Conservation (phyloP, 1,139 yeast genomes). For the Debaryomyces udenii region DNA sequence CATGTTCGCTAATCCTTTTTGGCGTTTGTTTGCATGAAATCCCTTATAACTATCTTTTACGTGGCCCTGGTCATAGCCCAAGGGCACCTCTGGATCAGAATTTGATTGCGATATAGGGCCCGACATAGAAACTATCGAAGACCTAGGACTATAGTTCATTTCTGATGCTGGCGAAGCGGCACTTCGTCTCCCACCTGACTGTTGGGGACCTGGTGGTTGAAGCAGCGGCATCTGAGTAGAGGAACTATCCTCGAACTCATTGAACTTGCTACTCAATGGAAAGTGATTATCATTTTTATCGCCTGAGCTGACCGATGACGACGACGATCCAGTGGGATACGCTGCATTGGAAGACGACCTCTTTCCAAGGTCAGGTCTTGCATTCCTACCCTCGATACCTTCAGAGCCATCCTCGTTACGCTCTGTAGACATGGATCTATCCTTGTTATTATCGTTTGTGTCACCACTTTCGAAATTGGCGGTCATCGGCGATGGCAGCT, state of each 20-base stretch:
- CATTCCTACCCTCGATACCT: background rate
- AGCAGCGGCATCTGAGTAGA: background rate
- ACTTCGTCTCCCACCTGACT: constrained; percentile 1
- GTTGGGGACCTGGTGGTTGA: background rate
- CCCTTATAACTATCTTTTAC: constrained; percentile 47
- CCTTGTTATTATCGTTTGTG: background rate
- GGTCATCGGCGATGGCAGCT: constrained; percentile 18
- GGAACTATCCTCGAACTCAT: constrained; percentile 8
- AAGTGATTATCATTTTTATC: constrained; percentile 8
- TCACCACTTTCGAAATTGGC: constrained; percentile 11
- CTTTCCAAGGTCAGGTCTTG: constrained; percentile 1
- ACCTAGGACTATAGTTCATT: constrained; percentile 28
- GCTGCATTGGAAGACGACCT: constrained; percentile 7
- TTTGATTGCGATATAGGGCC: constrained; percentile 10
- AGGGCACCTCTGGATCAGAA: constrained; percentile 1
- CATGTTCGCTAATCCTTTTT: constrained; percentile 32
- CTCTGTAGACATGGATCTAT: background rate
- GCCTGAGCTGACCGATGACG: constrained; percentile 7
- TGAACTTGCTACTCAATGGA: constrained; percentile 12
- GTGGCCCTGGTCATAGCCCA: constrained; percentile 1
- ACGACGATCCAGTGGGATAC: constrained; percentile 5
- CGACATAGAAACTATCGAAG: constrained; percentile 27
- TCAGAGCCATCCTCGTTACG: background rate
- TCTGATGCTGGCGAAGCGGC: constrained; percentile 10
- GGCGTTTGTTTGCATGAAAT: constrained; percentile 46